Conservation (phyloP, 257 asterid genomes). For the Salvia splendens region DNA sequence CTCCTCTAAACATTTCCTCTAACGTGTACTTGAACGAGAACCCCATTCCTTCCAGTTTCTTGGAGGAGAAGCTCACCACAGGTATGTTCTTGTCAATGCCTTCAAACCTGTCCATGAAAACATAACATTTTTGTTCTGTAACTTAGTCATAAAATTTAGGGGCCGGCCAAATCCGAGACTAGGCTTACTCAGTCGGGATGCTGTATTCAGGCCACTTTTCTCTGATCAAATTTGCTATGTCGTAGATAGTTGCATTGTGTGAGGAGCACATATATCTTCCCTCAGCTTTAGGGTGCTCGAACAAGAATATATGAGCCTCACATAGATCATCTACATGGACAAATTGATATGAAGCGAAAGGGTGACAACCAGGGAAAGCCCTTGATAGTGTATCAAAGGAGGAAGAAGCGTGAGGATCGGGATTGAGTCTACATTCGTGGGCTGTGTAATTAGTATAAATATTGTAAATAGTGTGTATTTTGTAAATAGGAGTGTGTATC, state of each 20-base stretch:
- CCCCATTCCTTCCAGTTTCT: slow-evolving; percentile 69
- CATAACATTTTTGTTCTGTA: background rate
- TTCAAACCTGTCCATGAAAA: slow-evolving; percentile 57
- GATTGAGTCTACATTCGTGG: too few relatives aligned
- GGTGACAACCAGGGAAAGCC: too few relatives aligned
- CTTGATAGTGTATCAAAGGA: too few relatives aligned
- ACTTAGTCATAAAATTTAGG: slow-evolving; percentile 4
- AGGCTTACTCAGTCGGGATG: slow-evolving; percentile 69
- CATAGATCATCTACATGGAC: slow-evolving; percentile 89
- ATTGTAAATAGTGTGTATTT: too few relatives aligned
- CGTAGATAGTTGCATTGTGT: slow-evolving; percentile 71
- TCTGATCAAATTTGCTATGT: slow-evolving; percentile 58
- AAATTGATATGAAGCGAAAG: too few relatives aligned
- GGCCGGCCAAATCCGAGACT: background rate
- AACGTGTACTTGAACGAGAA: slow-evolving; percentile 70
- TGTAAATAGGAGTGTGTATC: too few relatives aligned
- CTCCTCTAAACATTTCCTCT: slow-evolving; percentile 82
- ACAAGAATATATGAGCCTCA: slow-evolving; percentile 88
- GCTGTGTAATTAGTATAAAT: too few relatives aligned
- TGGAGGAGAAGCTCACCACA: slow-evolving; percentile 68
- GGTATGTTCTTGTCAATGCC: slow-evolving; percentile 74
- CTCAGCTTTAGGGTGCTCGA: slow-evolving; percentile 69
- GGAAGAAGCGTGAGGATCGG: too few relatives aligned
- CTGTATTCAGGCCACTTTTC: slow-evolving; percentile 86
- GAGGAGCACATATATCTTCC: slow-evolving; percentile 94